Percentiles rank a stretch among this genome's conserved stretches.
phyloP scores from a whole-genome alignment of 768 basidiomycete genomes.

The Rhizopogon rudus region DNA sequence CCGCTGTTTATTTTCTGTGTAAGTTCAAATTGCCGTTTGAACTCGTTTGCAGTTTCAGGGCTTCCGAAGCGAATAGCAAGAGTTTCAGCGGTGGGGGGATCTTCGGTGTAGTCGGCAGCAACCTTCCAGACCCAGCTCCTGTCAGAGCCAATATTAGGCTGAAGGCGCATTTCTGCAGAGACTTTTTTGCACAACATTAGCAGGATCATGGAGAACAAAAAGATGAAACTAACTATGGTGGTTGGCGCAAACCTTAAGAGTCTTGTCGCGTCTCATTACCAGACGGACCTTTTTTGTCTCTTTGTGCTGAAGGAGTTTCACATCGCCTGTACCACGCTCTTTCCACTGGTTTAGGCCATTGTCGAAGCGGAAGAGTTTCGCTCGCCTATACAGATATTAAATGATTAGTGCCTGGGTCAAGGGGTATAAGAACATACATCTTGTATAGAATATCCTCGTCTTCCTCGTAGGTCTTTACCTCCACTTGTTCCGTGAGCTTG shows the following conservation, averaged over 20 bases:
- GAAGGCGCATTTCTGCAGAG: constrained; percentile 84
- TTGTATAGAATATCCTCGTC: constrained; percentile 93
- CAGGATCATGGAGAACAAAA: background rate
- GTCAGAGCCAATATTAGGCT: constrained; percentile 98
- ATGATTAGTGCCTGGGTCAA: constrained; percentile 14
- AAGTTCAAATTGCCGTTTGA: constrained; percentile 86
- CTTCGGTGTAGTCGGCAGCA: constrained; percentile 90
- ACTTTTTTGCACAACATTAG: constrained; percentile 42
- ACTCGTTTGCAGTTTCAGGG: constrained; percentile 84
- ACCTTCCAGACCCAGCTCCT: constrained; percentile 99
- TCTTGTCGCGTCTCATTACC: constrained; percentile 99
- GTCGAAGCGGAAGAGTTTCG: constrained; percentile 97
- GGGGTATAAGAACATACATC: constrained; percentile 59
- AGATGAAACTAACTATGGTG: constrained; percentile 67
- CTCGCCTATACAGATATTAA: constrained; percentile 58
- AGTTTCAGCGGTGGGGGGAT: constrained; percentile 87
- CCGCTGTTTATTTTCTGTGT: constrained; percentile 66
- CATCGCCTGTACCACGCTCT: constrained; percentile 95
- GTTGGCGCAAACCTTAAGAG: constrained; percentile 98
- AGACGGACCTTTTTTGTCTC: constrained; percentile 88
- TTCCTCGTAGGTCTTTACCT: constrained; percentile 93
- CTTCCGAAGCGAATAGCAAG: constrained; percentile 98
- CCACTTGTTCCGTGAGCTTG: constrained; percentile 93
- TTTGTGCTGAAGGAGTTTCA: constrained; percentile 87
- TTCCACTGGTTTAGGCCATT: constrained; percentile 84